Evolutionary conservation across 2,329 filamentous ascomycete genomes (phyloP), one percentile per base, ranked within the genome.

Genomic region (Chlorencoelia australis): DNA sequence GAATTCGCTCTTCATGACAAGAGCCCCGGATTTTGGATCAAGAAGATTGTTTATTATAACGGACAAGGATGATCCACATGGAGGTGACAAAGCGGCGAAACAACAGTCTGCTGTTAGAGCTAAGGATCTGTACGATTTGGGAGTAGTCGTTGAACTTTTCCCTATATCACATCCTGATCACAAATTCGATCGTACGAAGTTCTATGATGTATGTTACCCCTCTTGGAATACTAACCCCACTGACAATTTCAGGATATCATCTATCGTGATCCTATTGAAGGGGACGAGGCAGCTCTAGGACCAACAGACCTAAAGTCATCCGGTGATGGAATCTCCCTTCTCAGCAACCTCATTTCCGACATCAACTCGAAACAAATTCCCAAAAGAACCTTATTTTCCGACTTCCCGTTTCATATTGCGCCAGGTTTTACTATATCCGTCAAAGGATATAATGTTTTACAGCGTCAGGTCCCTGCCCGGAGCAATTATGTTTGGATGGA

Each of bases 1-100:
- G 24, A 96, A 96, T 48, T 87, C 95, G 54, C 83, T 96, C 34
- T 95, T 98, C 56, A 94, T 88, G 1, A 94, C 85, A 3, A 94
- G 83, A 57, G 88, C 91, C 0, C 79, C 91, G 13, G 96, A 95
- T 54, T 96, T 96, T 58, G 81, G 85, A 4, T 96, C 89, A 5
- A 71, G 89, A 42, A 75, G 91, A 21, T 64, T 98, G n/a, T 98
- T 98, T 61, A 76, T 98, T 45, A 85, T 98, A 38, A 96, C 91
- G 0, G 87, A 96, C 58, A 85, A 94, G 46, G 91, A 96, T 56
- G 72, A 87, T 46, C 91, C 91, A 4, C 84, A 93, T 55, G 64
- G 66, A 1, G 67, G 72, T 13, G 79, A 84, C 55, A 91, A 88
- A 59, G 67, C 71, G 6, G 67, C 80, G 19, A 78, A 80, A 35